Conservation (phyloP, 1,284 basidiomycete genomes). For the Ustilago cynodontis region DNA sequence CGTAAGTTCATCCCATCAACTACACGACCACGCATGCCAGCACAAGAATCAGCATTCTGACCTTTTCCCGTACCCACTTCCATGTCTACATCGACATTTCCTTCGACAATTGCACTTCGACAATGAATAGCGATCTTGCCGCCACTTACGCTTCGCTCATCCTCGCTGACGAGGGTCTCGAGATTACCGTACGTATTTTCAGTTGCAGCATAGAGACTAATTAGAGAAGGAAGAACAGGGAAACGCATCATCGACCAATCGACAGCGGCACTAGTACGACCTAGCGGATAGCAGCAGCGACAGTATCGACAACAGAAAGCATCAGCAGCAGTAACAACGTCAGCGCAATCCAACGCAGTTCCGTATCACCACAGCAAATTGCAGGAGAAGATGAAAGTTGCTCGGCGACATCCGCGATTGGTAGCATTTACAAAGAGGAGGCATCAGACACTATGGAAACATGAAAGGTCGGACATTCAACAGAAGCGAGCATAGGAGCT, state of each 20-base stretch:
- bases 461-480: too few species aligned
- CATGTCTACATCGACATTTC: too few species aligned
- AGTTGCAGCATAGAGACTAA: not conserved
- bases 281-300: conserved; percentile 8
- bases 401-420: too few species aligned
- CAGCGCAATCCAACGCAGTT: not conserved
- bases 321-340: not conserved
- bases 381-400: too few species aligned
- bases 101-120: conserved; percentile 4
- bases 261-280: too few species aligned
- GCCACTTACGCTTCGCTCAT: conserved; percentile 81
- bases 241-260: conserved; percentile 9
- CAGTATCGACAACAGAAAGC: conserved; percentile 1
- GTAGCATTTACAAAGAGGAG: too few species aligned
- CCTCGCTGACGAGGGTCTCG: conserved; percentile 90
- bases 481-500: too few species aligned
- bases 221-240: not conserved
- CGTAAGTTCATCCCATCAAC: conserved; percentile 30
- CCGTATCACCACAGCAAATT: not conserved
- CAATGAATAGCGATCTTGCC: conserved; percentile 64
- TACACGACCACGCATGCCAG: not conserved
- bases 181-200: conserved; percentile 81
- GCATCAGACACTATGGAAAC: too few species aligned
- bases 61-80: too few species aligned
- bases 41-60: conserved; percentile 19